Percentiles rank a stretch among this genome's conserved stretches.
Conservation (phyloP, 768 basidiomycete genomes). For the Pluteus cervinus region DNA sequence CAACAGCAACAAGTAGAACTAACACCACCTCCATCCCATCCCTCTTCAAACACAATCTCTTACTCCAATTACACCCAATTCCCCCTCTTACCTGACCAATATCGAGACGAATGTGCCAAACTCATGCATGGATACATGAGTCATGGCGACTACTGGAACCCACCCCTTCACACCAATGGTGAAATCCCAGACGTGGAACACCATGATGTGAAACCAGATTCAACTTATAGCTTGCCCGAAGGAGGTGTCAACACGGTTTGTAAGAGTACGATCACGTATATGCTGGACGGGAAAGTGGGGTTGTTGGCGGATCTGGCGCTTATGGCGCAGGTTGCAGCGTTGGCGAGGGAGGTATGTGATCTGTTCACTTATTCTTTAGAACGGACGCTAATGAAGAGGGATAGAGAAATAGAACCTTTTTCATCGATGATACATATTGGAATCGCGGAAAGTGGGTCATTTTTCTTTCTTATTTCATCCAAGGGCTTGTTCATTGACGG, state of each 20-base stretch:
- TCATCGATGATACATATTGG: conserved; percentile 69
- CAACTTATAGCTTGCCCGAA: conserved; percentile 12
- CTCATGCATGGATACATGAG: conserved; percentile 39
- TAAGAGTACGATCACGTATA: conserved; percentile 63
- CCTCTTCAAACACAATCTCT: conserved; percentile 28
- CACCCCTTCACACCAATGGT: conserved; percentile 15
- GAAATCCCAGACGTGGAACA: conserved; percentile 30
- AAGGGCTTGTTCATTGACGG: too few relatives aligned
- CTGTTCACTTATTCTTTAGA: neutral
- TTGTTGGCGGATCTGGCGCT: conserved; percentile 60
- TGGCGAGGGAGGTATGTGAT: conserved; percentile 55
- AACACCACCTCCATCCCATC: conserved; percentile 7
- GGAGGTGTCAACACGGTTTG: conserved; percentile 31
- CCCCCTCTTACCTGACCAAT: conserved; percentile 52
- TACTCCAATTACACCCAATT: conserved; percentile 55
- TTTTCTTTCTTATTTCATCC: too few relatives aligned
- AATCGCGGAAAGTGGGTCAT: conserved; percentile 59
- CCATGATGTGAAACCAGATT: conserved; percentile 17
- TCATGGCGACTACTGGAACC: conserved; percentile 49
- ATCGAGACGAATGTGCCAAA: conserved; percentile 50
- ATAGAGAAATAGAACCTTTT: conserved; percentile 59
- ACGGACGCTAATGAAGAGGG: neutral
- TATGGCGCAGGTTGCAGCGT: conserved; percentile 59
- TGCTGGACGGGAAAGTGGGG: conserved; percentile 62
- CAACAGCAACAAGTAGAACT: conserved; percentile 7